phyloP scores from a whole-genome alignment of 2,329 filamentous ascomycete genomes.

The Monosporascus sp. region DNA sequence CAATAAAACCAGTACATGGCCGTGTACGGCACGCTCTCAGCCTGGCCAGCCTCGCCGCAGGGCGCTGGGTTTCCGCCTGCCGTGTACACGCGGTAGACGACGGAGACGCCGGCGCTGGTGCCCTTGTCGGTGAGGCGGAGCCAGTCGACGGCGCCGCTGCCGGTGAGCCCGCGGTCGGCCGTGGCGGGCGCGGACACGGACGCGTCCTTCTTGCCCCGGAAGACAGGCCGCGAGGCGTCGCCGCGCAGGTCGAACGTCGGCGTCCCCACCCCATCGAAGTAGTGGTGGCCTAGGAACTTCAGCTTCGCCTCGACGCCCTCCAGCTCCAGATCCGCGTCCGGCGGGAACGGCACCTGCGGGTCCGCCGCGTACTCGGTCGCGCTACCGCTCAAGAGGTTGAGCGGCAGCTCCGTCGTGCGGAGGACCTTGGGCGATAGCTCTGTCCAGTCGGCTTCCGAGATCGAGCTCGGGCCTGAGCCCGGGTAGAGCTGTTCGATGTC shows the following conservation, averaged over 20 bases:
- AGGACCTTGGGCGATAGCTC: conserved; percentile 36
- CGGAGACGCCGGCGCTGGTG: conserved; percentile 30
- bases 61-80: conserved; percentile 43
- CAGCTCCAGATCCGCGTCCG: conserved; percentile 33
- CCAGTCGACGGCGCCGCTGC: conserved; percentile 51
- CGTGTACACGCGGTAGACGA: conserved; percentile 52
- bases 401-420: conserved; percentile 37
- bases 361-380: conserved; percentile 35
- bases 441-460: conserved; percentile 34
- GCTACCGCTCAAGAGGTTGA: conserved; percentile 36
- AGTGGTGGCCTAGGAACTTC: conserved; percentile 58
- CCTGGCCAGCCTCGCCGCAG: conserved; percentile 35
- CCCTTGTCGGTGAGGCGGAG: conserved; percentile 41
- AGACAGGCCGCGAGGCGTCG: conserved; percentile 33
- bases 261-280: conserved; percentile 49
- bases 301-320: conserved; percentile 25
- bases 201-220: conserved; percentile 43
- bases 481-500: conserved; percentile 51
- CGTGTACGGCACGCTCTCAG: conserved; percentile 49
- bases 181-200: conserved; percentile 45
- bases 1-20: conserved; percentile 55
- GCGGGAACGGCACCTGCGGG: conserved; percentile 40
- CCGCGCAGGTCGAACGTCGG: conserved; percentile 56
- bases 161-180: conserved; percentile 41
- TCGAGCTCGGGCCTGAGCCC: conserved; percentile 30